Base-by-base conservation (phyloP, 495 filamentous ascomycete genomes). In the Aspergillus cavernicola region DNA sequence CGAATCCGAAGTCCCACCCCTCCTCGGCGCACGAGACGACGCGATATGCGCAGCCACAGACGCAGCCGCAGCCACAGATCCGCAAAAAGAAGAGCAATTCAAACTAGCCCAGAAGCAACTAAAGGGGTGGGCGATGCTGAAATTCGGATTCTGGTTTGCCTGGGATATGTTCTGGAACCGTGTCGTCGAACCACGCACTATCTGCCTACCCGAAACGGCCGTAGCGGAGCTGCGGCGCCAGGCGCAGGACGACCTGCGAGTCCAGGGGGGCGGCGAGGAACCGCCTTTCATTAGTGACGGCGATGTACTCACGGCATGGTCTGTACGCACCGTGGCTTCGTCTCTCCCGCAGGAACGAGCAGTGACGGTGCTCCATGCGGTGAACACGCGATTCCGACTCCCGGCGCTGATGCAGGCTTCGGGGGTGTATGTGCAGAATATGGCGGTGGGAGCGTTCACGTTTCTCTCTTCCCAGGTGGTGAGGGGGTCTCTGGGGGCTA, bases 261-360 rank as follows among this genome's bases (percentile, higher is more conserved):
- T 15, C n/a, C 24, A 28, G 24, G 24, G 24, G 4, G 24, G 24
- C 24, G 24, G 24, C 4, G 24, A 28, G 23, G 13, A 20, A 33
- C 31, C 7, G 31, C 37, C 49, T 4, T 51, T 51, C 28, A 8
- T 51, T 0, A 51, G 37, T 16, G 49, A 51, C 3, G 37, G 37
- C 4, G 49, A 51, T 19, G 15, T 51, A 6, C 16, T 51, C 15
- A 51, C 37, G 3, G 49, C 49, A 9, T 51, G 49, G 49, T 4
- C 24, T 28, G 9, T 28, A 28, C 24, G 24, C 24, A 9, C 4
- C 4, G 24, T 28, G 4, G 24, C 24, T 4, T 28, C 24, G 24
- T 28, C 24, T 28, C 24, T 28, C 9, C 24, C 24, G 24, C 24
- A 28, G 4, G 4, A 4, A 28, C 24, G 24, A 9, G 4, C 4